Evolutionary conservation across 805 yeast species (phyloP), one percentile per base, ranked within the genome.

Genomic region (Saturnispora zaruensis): DNA sequence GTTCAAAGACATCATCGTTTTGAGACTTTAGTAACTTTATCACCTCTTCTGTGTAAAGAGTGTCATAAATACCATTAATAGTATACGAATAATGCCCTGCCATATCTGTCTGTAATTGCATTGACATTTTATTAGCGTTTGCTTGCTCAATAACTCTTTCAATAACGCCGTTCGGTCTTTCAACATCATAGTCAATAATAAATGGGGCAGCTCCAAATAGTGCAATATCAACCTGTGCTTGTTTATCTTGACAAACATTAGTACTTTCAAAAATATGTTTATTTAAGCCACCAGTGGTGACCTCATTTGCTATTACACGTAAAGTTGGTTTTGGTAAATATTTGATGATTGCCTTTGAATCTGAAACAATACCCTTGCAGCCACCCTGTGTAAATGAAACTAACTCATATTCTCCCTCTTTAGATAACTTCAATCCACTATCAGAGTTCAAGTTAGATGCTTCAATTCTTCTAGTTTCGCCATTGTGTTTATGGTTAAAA

Each of bases 1-100:
- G 67, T 4, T 64, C 59, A 26, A 64, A 59, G 44, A 51, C 69
- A 65, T 18, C 46, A 18, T 1, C 55, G 46, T 13, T 44, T 45
- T 54, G 57, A 36, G 13, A 9, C 59, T 57, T 48, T n/a, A 65
- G 53, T 7, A 60, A 56, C 9, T 60, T 55, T 28, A 70, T 51
- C 49, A 70, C 71, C 50, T 66, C 64, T 59, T 59, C 74, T 50
- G 70, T 66, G 59, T 87, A 90, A 23, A 78, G 66, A 0, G 79
- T 66, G 62, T 90, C 97, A 54, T 75, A 80, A 1, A 90, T 68
- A 2, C 78, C 79, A 28, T 69, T 76, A 58, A 90, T 78, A 6
- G 63, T 64, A 57, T 86, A 84, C 44, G 71, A 73, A 62, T 83
- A 84, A 14, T 65, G 68, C 3, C 97, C 97, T 48, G 76, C 62